Percentiles rank a stretch among this genome's conserved stretches.
These are phyloP conservation scores for Volvox reticuliferus DNA, from an alignment of 139 green algal species.

Conservation along the genomic window DNA sequence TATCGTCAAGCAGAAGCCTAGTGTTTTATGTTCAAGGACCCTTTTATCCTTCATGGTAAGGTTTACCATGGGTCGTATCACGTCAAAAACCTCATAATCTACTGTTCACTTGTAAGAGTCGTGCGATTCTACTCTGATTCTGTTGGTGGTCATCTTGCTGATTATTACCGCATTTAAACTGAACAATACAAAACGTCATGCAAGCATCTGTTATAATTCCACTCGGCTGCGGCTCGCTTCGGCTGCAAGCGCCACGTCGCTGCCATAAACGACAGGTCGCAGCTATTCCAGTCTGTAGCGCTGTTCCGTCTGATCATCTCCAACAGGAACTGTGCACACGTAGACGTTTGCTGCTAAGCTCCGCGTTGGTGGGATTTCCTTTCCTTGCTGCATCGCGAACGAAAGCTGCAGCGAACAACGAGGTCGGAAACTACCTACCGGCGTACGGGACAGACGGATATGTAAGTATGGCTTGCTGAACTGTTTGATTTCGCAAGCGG, in stretches of 20 bases:
- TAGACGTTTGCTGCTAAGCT: not conserved
- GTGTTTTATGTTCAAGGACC: too few relatives aligned
- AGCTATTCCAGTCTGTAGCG: not conserved
- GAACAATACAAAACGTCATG: not conserved
- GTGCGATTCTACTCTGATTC: not conserved
- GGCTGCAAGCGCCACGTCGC: not conserved
- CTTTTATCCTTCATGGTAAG: too few relatives aligned
- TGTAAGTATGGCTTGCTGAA: not conserved
- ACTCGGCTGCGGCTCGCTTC: not conserved
- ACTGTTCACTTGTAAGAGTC: not conserved
- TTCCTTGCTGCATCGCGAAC: not conserved
- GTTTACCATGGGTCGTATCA: not conserved
- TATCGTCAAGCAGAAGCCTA: too few relatives aligned
- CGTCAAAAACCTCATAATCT: not conserved
- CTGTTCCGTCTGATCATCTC: not conserved
- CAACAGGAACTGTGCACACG: not conserved
- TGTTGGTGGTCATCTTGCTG: not conserved
- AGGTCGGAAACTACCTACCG: slow-evolving; percentile 31
- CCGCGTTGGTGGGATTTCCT: not conserved
- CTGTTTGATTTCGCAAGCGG: too few relatives aligned
- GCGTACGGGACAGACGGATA: not conserved
- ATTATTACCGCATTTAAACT: not conserved
- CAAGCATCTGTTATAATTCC: not conserved
- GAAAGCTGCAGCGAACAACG: not conserved
- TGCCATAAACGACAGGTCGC: not conserved